phyloP scores from a whole-genome alignment of 2,329 filamentous ascomycete genomes.

The Fusarium globosum region DNA sequence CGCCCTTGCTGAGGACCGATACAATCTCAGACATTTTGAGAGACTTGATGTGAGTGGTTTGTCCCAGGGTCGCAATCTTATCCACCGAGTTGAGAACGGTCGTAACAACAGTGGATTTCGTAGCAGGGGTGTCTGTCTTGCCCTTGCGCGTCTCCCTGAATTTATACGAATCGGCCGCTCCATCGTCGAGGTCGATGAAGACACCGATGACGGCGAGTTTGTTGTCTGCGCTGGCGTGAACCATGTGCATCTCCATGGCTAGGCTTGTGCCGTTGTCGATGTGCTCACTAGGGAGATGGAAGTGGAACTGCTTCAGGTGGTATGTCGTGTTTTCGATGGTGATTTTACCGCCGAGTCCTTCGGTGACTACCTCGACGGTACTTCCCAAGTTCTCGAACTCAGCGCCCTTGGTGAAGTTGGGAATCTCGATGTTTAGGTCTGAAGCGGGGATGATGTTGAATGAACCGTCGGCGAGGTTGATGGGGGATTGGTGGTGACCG shows the following conservation, averaged over 20 bases:
- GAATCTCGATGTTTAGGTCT: slow-evolving; percentile 51
- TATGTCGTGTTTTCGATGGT: slow-evolving; percentile 54
- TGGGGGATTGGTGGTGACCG: slow-evolving; percentile 66
- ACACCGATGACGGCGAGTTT: slow-evolving; percentile 47
- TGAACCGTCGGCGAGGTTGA: slow-evolving; percentile 56
- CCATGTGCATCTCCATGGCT: slow-evolving; percentile 49
- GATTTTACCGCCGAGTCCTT: slow-evolving; percentile 58
- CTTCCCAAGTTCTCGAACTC: slow-evolving; percentile 64
- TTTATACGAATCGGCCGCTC: background rate
- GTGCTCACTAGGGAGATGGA: slow-evolving; percentile 71
- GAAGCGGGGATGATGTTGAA: slow-evolving; percentile 47
- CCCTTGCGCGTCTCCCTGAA: background rate
- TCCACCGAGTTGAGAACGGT: slow-evolving; percentile 50
- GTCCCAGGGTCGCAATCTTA: slow-evolving; percentile 54
- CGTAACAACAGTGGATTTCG: slow-evolving; percentile 47
- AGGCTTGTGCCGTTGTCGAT: slow-evolving; percentile 54
- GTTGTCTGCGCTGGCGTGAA: slow-evolving; percentile 35
- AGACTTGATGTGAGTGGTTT: slow-evolving; percentile 47
- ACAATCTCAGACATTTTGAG: slow-evolving; percentile 58
- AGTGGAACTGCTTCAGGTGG: slow-evolving; percentile 66
- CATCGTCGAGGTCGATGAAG: slow-evolving; percentile 41
- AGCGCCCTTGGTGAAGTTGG: slow-evolving; percentile 49
- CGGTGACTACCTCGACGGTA: slow-evolving; percentile 60
- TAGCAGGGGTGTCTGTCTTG: background rate
- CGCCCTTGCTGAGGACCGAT: slow-evolving; percentile 42